A percentile compares a stretch with the other conserved stretches of the same genome.
These are phyloP conservation scores for Quercus ilex DNA, from an alignment of 306 rosid genomes.

Conservation along the genomic window DNA sequence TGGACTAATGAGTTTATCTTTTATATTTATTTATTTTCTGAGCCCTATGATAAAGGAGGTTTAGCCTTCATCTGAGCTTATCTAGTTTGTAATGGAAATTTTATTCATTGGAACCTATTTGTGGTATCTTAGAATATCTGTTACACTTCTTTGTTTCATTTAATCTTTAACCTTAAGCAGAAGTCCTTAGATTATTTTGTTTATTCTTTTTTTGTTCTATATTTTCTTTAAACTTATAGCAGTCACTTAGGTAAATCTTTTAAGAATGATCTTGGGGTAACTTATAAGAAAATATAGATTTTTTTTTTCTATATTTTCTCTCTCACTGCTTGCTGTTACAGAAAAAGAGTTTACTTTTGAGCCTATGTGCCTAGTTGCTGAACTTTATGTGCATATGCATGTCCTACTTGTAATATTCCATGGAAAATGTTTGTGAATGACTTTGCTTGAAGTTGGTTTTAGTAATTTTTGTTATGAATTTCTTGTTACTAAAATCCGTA, in stretches of 20 bases:
- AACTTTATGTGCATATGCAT: not conserved
- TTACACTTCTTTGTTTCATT: not conserved
- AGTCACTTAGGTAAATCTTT: not conserved
- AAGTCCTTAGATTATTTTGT: not conserved
- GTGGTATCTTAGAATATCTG: not conserved
- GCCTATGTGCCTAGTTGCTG: not conserved
- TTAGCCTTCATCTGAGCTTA: not conserved
- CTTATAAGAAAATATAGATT: not conserved
- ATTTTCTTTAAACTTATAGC: not conserved
- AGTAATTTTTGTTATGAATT: not conserved
- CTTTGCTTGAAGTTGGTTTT: not conserved
- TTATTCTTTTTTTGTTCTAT: not conserved
- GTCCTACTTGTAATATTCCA: not conserved
- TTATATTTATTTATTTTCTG: not conserved
- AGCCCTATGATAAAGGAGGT: not conserved
- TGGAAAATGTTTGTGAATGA: not conserved
- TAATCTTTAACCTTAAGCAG: not conserved
- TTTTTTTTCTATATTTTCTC: not conserved
- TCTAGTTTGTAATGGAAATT: not conserved
- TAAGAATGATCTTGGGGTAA: not conserved
- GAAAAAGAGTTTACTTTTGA: not conserved
- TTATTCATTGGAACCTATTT: not conserved
- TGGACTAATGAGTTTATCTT: not conserved
- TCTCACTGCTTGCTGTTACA: not conserved
- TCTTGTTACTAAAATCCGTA: not conserved